A percentile compares a stretch with the other conserved stretches of the same genome.
phyloP scores from a whole-genome alignment of 169 alveolate species.

The Plasmodium relictum region DNA sequence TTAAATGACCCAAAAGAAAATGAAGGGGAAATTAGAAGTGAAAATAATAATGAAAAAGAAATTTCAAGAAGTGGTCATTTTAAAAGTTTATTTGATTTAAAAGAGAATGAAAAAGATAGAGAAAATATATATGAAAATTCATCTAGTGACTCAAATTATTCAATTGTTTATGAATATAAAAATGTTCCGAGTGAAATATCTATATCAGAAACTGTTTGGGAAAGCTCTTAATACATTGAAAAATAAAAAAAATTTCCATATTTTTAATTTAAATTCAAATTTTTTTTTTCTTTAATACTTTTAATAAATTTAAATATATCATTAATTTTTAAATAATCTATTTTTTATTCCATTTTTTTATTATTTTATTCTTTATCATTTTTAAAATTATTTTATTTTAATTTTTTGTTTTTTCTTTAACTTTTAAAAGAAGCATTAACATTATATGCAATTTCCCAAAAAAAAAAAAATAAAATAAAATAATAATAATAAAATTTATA shows the following conservation, averaged over 20 bases:
- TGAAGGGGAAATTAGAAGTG: background rate
- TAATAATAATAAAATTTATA: too few relatives aligned
- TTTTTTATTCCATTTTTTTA: background rate
- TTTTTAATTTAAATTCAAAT: too few relatives aligned
- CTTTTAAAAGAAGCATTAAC: too few relatives aligned
- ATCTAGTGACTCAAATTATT: slow-evolving; percentile 73
- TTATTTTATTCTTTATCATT: background rate
- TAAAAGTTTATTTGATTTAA: slow-evolving; percentile 2
- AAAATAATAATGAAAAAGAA: background rate
- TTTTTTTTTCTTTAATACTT: too few relatives aligned
- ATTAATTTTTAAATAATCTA: background rate
- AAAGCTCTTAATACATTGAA: background rate
- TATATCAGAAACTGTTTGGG: slow-evolving; percentile 74
- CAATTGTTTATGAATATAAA: slow-evolving; percentile 53
- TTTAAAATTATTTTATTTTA: background rate
- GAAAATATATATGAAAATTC: slow-evolving; percentile 11
- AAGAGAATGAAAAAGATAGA: slow-evolving; percentile 1
- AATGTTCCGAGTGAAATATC: slow-evolving; percentile 76
- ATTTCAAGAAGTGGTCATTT: background rate
- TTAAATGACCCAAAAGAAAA: background rate
- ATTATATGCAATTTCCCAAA: too few relatives aligned
- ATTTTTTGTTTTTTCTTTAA: background rate
- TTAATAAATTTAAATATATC: too few relatives aligned
- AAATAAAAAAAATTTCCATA: background rate
- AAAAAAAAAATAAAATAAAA: too few relatives aligned